These are phyloP conservation scores for Zygotorulaspora mrakii DNA, from an alignment of 1,139 yeast species.

Conservation along the genomic window DNA sequence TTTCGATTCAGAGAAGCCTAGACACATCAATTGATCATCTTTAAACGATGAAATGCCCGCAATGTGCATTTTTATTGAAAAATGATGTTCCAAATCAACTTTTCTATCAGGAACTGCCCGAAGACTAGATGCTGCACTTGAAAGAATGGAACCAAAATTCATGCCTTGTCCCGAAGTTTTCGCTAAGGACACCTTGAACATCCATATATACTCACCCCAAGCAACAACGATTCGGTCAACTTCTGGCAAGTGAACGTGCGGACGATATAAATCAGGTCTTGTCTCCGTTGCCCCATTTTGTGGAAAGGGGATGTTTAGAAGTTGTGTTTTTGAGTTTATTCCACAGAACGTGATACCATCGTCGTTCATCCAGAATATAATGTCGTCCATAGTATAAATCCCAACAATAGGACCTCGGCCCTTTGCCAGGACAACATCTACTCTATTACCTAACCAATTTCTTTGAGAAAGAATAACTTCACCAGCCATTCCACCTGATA, in stretches of 20 bases:
- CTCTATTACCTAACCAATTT: constrained; percentile 83
- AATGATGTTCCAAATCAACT: constrained; percentile 48
- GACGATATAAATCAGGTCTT: constrained; percentile 82
- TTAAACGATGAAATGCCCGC: constrained; percentile 76
- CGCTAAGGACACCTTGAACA: constrained; percentile 46
- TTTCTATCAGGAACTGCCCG: constrained; percentile 53
- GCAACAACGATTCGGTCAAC: constrained; percentile 68
- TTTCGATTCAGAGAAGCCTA: constrained; percentile 44
- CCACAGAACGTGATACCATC: constrained; percentile 66
- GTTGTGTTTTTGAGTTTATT: constrained; percentile 43
- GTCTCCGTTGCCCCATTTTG: constrained; percentile 44
- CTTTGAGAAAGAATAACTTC: constrained; percentile 68
- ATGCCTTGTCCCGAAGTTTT: constrained; percentile 16
- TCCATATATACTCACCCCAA: constrained; percentile 83
- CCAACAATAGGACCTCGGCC: constrained; percentile 72
- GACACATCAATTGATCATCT: constrained; percentile 59
- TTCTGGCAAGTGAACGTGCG: constrained; percentile 67
- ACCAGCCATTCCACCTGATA: constrained; percentile 91
- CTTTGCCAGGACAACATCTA: constrained; percentile 60
- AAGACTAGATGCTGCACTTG: constrained; percentile 70
- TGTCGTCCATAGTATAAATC: constrained; percentile 55
- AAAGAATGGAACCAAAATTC: constrained; percentile 41
- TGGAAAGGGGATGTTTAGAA: constrained; percentile 57
- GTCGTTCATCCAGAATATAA: constrained; percentile 83
- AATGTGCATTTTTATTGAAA: constrained; percentile 49